Base-by-base conservation (phyloP, 306 rosid species). In the Arachis stenosperma region DNA sequence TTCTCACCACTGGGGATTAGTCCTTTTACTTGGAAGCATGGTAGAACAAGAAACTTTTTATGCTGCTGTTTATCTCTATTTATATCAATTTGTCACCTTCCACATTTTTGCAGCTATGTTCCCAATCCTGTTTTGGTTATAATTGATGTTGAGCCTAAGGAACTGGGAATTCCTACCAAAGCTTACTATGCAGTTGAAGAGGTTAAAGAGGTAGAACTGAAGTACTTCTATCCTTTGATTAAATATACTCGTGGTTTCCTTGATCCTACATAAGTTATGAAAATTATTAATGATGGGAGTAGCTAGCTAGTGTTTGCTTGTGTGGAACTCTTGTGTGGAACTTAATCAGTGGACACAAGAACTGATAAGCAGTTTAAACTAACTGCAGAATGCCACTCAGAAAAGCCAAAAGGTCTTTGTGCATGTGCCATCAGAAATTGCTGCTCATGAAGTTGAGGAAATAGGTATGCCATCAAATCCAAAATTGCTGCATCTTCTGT, bases 391-490 rank as follows among this genome's bases (percentile, higher is more conserved):
- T 83, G 98, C 96, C 37, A 92, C 98, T 30, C 94, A 92, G 75
- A 92, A 92, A 73, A 92, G 98, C 85, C 96, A 90, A 52, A 90
- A 92, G 84, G 85, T 92, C 37, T 92, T 90, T 74, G 94, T 92
- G 14, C 98, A 92, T 37, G 98, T 92, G 47, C 92, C 78, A 36
- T 90, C 96, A 9, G 98, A 86, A 81, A 90, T 92, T 66, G 98
- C 96, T 47, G 96, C 96, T 60, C 97, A 88, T 39, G 97, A 92
- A 80, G 96, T 92, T 64, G 93, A 92, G 84, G 97, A 92, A 85
- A 89, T 90, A 15, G 96, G 97, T 93, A 87, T 76, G 86, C 52
- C 59, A 65, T 47, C 90, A 46, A 72, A 53, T 39, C 15, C 29
- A 30, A 61, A 61, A 43, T 69, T 72, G 37, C 29, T 66, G 63